phyloP scores from a whole-genome alignment of 129 eudicot species.

The Artemisia argyi region DNA sequence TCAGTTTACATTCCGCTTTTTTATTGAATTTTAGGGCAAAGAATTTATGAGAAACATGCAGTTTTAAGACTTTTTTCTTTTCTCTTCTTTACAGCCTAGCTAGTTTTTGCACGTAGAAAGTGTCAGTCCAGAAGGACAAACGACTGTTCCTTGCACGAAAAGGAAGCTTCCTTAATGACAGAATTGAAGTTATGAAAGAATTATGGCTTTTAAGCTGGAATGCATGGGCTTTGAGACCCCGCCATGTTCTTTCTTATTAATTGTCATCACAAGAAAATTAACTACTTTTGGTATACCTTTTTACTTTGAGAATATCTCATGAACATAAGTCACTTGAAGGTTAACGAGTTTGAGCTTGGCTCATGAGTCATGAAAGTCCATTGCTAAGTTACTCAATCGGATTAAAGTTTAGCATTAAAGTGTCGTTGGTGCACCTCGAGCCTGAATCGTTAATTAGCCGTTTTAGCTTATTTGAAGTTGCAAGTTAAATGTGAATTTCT shows the following conservation, averaged over 20 bases:
- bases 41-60: slow-evolving; percentile 22
- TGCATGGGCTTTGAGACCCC: slow-evolving; percentile 33
- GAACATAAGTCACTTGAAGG: neutral
- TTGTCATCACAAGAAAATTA: slow-evolving; percentile 18
- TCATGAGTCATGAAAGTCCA: too few species aligned
- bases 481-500: too few species aligned
- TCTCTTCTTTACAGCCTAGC: slow-evolving; percentile 31
- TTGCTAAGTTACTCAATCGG: too few species aligned
- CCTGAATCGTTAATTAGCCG: too few species aligned
- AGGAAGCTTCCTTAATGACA: slow-evolving; percentile 22
- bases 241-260: slow-evolving; percentile 31
- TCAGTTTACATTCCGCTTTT: slow-evolving; percentile 2
- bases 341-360: neutral
- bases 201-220: slow-evolving; percentile 34
- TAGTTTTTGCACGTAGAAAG: slow-evolving; percentile 26
- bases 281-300: neutral
- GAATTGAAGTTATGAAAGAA: slow-evolving; percentile 13
- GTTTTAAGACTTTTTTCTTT: slow-evolving; percentile 14
- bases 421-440: too few species aligned
- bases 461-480: too few species aligned
- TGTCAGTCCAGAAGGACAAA: slow-evolving; percentile 31
- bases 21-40: slow-evolving; percentile 3
- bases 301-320: neutral
- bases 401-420: too few species aligned
- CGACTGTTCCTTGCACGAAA: slow-evolving; percentile 26